Conservation (phyloP, 1,139 yeast genomes). For the Geotrichum candidum region DNA sequence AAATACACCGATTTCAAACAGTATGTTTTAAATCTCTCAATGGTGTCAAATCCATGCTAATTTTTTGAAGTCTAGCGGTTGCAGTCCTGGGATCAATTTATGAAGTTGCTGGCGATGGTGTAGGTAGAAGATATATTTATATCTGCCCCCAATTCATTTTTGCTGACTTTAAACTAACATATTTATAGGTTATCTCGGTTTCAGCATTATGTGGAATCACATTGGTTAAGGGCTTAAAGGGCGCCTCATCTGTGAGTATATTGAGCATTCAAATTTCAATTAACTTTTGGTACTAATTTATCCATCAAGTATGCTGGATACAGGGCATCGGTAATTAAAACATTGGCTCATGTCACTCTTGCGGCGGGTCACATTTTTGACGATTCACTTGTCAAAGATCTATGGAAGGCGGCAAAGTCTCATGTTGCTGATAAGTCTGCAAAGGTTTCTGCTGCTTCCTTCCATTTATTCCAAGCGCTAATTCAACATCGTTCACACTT, state of each 20-base stretch:
- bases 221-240: conserved; percentile 28
- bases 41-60: conserved; percentile 2
- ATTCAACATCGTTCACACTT: conserved; percentile 22
- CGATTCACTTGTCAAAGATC: conserved; percentile 31
- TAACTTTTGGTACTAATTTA: not conserved
- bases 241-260: conserved; percentile 25
- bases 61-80: conserved; percentile 23
- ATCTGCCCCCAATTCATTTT: not conserved
- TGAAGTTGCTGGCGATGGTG: conserved; percentile 28
- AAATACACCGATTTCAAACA: conserved; percentile 28
- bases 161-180: not conserved
- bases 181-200: conserved; percentile 29
- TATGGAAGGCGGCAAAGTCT: conserved; percentile 31
- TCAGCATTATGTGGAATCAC: conserved; percentile 33
- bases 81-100: conserved; percentile 26
- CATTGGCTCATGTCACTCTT: conserved; percentile 25
- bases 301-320: conserved; percentile 28
- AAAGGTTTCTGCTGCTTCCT: conserved; percentile 30
- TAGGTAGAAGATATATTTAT: conserved; percentile 16
- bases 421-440: conserved; percentile 31
- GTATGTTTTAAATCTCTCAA: conserved; percentile 20
- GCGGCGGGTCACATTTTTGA: conserved; percentile 33
- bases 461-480: conserved; percentile 26
- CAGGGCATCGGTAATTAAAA: conserved; percentile 24
- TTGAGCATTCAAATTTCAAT: not conserved